These are phyloP conservation scores for Dryas drummondii DNA, from an alignment of 306 rosid genomes.

Conservation along the genomic window DNA sequence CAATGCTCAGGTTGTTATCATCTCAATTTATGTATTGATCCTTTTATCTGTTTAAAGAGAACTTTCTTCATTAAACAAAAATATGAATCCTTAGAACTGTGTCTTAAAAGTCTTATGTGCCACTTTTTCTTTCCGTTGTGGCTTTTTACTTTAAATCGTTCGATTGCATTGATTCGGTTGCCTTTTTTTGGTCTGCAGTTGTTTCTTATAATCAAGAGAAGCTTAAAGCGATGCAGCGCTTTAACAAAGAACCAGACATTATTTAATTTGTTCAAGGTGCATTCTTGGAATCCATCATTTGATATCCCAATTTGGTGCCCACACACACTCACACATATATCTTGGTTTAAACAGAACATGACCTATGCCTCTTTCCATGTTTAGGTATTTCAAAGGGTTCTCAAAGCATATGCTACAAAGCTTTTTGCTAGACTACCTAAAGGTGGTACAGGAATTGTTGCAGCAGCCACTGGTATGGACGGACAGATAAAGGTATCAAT, in stretches of 20 bases:
- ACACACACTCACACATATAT: background rate
- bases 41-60: too few relatives aligned
- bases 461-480: conserved; percentile 99
- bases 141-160: background rate
- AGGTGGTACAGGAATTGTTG: conserved; percentile 99
- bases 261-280: conserved; percentile 84
- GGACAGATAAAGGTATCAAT: conserved; percentile 91
- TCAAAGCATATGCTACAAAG: conserved; percentile 89
- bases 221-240: conserved; percentile 96
- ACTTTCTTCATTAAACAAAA: too few relatives aligned
- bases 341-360: background rate
- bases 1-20: too few relatives aligned
- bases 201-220: conserved; percentile 97
- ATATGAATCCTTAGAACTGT: too few relatives aligned
- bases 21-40: too few relatives aligned
- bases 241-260: conserved; percentile 97
- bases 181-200: conserved; percentile 42
- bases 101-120: too few relatives aligned
- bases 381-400: conserved; percentile 94
- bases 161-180: background rate
- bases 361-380: conserved; percentile 28
- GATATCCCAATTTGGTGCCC: background rate
- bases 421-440: conserved; percentile 88
- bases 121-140: too few relatives aligned
- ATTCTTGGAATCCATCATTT: conserved; percentile 22